These are phyloP conservation scores for Epichloe sp. DNA, from an alignment of 2,329 filamentous ascomycete species.

Conservation along the genomic window DNA sequence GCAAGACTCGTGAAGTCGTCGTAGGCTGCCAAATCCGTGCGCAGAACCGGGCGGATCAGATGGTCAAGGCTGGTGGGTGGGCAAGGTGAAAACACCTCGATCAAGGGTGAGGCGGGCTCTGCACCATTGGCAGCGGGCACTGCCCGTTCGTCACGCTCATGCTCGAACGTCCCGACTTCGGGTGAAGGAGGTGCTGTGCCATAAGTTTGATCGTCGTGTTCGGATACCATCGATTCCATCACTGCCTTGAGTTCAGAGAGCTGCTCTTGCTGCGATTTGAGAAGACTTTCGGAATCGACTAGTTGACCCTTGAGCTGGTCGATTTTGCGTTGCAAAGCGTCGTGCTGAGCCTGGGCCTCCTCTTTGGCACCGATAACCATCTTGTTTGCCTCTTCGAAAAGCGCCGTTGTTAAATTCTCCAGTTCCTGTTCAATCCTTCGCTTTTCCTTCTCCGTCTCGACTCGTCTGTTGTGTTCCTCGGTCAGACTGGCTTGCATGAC, in stretches of 20 bases:
- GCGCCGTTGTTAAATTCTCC: constrained; percentile 74
- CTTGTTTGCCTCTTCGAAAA: constrained; percentile 98
- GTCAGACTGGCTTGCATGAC: constrained; percentile 43
- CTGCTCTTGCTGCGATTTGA: constrained; percentile 88
- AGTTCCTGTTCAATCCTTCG: constrained; percentile 85
- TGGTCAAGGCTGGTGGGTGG: constrained; percentile 65
- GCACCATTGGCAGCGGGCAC: constrained; percentile 13
- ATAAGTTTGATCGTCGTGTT: constrained; percentile 57
- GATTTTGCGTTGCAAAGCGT: constrained; percentile 69
- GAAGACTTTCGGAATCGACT: constrained; percentile 70
- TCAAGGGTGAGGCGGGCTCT: constrained; percentile 22
- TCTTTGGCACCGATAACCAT: constrained; percentile 88
- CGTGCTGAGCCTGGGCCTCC: constrained; percentile 74
- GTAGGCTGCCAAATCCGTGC: constrained; percentile 68
- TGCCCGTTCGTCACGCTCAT: constrained; percentile 30
- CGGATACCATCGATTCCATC: constrained; percentile 72
- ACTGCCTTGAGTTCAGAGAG: constrained; percentile 80
- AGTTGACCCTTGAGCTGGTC: constrained; percentile 79
- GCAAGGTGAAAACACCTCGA: constrained; percentile 36
- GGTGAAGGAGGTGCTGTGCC: constrained; percentile 76
- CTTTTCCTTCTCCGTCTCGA: constrained; percentile 62
- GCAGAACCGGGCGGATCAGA: constrained; percentile 68
- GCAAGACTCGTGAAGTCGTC: constrained; percentile 76
- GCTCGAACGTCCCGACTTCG: constrained; percentile 56
- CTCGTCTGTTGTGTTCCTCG: constrained; percentile 53